Percentiles rank a stretch among this genome's conserved stretches.
Conservation (phyloP, 805 yeast species). For the Zygosaccharomyces siamensis region DNA sequence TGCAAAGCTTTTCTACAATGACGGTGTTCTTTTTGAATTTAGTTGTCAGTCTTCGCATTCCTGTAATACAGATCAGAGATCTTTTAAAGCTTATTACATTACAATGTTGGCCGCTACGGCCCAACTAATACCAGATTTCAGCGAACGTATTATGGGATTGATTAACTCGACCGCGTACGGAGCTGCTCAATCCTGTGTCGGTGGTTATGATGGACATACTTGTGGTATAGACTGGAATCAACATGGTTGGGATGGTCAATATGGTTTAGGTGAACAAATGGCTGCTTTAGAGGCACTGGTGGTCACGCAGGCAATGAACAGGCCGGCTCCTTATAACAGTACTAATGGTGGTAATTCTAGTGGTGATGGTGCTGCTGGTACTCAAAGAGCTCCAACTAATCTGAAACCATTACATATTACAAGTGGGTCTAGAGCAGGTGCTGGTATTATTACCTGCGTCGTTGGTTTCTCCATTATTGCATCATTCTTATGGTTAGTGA, state of each 20-base stretch:
- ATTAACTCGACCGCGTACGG: constrained; percentile 53
- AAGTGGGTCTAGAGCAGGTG: constrained; percentile 58
- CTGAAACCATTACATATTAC: constrained; percentile 41
- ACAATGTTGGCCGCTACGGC: constrained; percentile 74
- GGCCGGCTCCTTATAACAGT: constrained; percentile 58
- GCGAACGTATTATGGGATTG: constrained; percentile 32
- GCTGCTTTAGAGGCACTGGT: constrained; percentile 66
- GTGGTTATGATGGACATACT: constrained; percentile 83
- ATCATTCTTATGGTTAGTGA: constrained; percentile 43
- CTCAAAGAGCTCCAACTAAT: constrained; percentile 38
- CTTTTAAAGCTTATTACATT: constrained; percentile 82
- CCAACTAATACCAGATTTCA: constrained; percentile 55
- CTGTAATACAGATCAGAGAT: constrained; percentile 84
- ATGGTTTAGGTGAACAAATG: constrained; percentile 90
- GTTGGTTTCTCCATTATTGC: constrained; percentile 44
- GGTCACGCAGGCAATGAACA: constrained; percentile 35
- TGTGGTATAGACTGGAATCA: constrained; percentile 81
- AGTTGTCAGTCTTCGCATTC: constrained; percentile 65
- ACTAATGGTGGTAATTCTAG: constrained; percentile 62
- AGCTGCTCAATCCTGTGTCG: constrained; percentile 79
- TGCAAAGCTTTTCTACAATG: constrained; percentile 47
- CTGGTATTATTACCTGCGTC: constrained; percentile 59
- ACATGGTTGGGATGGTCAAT: constrained; percentile 63
- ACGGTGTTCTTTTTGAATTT: constrained; percentile 66
- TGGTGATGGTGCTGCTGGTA: constrained; percentile 69